Evolutionary conservation across 73 alveolate species (phyloP), one percentile per base, ranked within the genome.

Genomic region (Paramecium sonneborni): DNA sequence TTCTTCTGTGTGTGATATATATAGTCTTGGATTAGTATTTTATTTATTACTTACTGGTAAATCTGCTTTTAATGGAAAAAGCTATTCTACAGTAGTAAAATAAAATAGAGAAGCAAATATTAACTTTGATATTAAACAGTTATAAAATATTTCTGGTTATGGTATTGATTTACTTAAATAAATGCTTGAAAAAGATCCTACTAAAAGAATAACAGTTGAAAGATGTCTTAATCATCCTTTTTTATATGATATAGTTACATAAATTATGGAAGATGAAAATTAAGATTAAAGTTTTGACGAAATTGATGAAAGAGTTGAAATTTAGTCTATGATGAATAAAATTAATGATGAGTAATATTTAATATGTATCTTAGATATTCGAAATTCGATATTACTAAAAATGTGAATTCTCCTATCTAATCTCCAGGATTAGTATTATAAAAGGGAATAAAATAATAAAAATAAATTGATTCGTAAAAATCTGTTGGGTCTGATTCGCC

Each of bases 141-240:
- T 72, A 72, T 32, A 23, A 15, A 38, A 38, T 35, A 62, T 62
- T 35, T 62, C 86, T 28, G 57, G 35, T 0, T 37, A 32, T 35
- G 86, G 62, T 72, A 72, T 72, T 11, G 93, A 86, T 58, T 72
- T 86, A 52, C 58, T 86, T 67, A 57, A 72, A 38, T 37, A 57
- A 58, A 86, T 86, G 93, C 88, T 86, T 18, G 93, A 86, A 34
- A 62, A 39, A 86, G 93, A 86, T 67, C 93, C 93, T 21, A 62
- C 46, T 38, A 86, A 86, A 56, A 86, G 93, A 86, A 72, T 55
- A 15, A 67, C 32, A 62, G 85, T 43, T 35, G 85, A 76, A 55
- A 52, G 70, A 86, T 62, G 82, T 62, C 72, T 86, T 10, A 37
- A 86, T 56, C 93, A 86, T 62, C 93, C 93, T 3, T 86, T 72